A percentile compares a stretch with the other conserved stretches of the same genome.
phyloP scores from a whole-genome alignment of 192 early-diverging fungal species.

The Backusella sp. region DNA sequence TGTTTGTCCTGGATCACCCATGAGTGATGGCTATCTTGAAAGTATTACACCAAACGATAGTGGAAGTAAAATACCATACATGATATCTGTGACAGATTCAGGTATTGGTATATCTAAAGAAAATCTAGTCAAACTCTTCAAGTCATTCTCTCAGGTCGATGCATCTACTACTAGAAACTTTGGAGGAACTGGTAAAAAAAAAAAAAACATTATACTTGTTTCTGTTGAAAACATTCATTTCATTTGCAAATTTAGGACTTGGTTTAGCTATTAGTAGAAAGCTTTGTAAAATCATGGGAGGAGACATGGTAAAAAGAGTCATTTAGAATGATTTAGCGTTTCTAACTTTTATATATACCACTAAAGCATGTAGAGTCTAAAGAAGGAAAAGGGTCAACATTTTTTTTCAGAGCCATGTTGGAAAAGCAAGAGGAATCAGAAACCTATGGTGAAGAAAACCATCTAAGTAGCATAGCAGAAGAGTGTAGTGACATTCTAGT shows the following conservation, averaged over 20 bases:
- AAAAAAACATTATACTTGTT: neutral
- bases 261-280: conserved; percentile 62
- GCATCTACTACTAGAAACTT: conserved; percentile 51
- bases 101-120: conserved; percentile 46
- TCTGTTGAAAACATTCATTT: conserved; percentile 38
- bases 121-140: conserved; percentile 52
- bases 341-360: neutral
- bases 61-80: neutral
- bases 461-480: neutral
- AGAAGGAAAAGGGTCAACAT: conserved; percentile 68
- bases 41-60: neutral
- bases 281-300: conserved; percentile 61
- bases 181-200: conserved; percentile 49
- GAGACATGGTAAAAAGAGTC: conserved; percentile 38
- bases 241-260: conserved; percentile 70
- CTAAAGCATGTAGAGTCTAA: conserved; percentile 41
- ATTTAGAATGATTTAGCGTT: neutral
- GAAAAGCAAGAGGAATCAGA: neutral
- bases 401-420: conserved; percentile 53
- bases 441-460: conserved; percentile 20
- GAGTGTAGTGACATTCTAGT: neutral
- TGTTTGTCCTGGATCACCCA: neutral
- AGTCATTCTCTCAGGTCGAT: conserved; percentile 64
- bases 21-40: neutral
- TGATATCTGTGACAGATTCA: conserved; percentile 36